Evolutionary conservation across 345 rosid genomes (phyloP).

Genomic region (Camelina neglecta): DNA sequence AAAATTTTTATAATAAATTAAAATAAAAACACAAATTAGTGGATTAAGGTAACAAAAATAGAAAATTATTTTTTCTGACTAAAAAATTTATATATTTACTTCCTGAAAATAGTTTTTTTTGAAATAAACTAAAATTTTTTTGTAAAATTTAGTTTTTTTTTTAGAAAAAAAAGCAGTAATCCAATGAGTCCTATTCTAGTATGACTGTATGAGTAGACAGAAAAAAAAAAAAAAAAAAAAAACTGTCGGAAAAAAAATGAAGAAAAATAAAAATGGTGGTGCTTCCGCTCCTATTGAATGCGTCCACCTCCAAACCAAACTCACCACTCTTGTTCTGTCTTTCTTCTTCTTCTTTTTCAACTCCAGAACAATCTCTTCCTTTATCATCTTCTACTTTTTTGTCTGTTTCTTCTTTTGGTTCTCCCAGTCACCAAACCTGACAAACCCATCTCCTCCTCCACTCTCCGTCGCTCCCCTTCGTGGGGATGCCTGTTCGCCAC

Average conservation of each 20-base stretch:
- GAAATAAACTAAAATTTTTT: no score
- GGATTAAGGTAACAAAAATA: no score
- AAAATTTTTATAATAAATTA: no score
- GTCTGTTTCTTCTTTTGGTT: conserved; percentile 26
- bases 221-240: no score
- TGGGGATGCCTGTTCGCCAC: conserved; percentile 41
- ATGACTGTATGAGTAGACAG: not conserved
- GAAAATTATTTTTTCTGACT: no score
- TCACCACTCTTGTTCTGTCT: conserved; percentile 18
- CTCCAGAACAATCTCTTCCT: conserved; percentile 19
- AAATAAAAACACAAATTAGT: no score
- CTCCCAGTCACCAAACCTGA: conserved; percentile 40
- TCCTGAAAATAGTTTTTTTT: no score
- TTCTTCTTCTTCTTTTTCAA: conserved; percentile 20
- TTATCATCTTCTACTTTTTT: conserved; percentile 5
- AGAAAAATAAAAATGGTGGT: conserved; percentile 11
- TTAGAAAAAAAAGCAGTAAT: no score
- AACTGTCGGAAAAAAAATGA: not conserved
- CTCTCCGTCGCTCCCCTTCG: conserved; percentile 37
- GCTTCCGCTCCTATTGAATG: conserved; percentile 11
- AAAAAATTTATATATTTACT: no score
- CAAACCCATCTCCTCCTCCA: conserved; percentile 30
- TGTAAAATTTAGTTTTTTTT: no score
- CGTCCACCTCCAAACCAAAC: conserved; percentile 27
- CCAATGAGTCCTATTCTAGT: no score